Percentiles rank a stretch among this genome's conserved stretches.
Evolutionary conservation across 345 rosid species (phyloP).

Genomic region (Sisymbrium irio): DNA sequence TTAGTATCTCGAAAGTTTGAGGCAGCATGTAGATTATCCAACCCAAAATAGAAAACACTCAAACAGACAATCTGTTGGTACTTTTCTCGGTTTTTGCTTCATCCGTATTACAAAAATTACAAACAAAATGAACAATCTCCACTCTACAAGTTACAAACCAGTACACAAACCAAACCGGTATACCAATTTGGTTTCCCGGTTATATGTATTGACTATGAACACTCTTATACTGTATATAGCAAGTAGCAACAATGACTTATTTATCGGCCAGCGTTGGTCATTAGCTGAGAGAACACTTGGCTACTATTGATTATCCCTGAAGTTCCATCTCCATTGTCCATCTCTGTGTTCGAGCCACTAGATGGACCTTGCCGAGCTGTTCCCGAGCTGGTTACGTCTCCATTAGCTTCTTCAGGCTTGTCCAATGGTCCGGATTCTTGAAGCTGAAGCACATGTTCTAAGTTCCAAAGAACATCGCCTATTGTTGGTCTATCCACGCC

Average conservation of each 20-base stretch:
- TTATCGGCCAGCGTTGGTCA: conserved; percentile 77
- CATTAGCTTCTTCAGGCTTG: conserved; percentile 31
- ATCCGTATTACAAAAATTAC: background rate
- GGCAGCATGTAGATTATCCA: no score
- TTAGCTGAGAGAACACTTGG: conserved; percentile 83
- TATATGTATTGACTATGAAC: conserved; percentile 5
- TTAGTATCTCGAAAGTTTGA: no score
- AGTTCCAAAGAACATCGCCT: conserved; percentile 95
- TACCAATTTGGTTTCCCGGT: conserved; percentile 19
- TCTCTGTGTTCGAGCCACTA: conserved; percentile 27
- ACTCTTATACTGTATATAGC: background rate
- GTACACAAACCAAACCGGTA: conserved; percentile 27
- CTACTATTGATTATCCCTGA: conserved; percentile 58
- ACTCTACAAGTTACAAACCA: conserved; percentile 21
- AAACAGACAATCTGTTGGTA: background rate
- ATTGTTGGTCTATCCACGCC: conserved; percentile 92
- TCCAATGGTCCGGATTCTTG: conserved; percentile 57
- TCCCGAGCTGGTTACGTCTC: conserved; percentile 1
- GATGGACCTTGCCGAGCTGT: conserved; percentile 29
- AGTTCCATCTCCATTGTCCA: conserved; percentile 40
- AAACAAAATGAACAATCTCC: background rate
- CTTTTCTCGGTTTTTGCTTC: conserved; percentile 3
- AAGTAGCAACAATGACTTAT: background rate
- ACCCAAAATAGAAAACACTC: background rate
- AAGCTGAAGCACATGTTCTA: conserved; percentile 75